Conservation (phyloP, 352 stramenopile species). For the Globisporangium mamillatum region DNA sequence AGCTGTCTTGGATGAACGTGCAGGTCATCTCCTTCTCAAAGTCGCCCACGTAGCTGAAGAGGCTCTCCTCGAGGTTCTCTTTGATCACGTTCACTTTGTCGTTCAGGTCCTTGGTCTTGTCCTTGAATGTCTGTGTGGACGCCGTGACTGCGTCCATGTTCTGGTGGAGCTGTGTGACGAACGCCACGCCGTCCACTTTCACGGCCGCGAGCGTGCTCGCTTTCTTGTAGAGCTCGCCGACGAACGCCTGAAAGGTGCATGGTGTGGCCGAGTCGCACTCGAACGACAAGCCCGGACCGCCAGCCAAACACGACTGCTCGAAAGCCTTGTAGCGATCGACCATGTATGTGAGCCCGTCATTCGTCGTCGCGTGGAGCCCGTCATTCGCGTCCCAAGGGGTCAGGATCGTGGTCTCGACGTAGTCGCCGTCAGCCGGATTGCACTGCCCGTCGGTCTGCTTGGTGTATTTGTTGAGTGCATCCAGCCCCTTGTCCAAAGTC, state of each 20-base stretch:
- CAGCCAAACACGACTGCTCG: background rate
- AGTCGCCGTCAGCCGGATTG: slow-evolving; percentile 18
- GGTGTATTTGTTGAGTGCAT: slow-evolving; percentile 31
- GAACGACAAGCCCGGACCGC: background rate
- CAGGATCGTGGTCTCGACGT: slow-evolving; percentile 28
- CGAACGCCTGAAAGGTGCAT: slow-evolving; percentile 18
- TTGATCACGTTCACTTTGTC: slow-evolving; percentile 43
- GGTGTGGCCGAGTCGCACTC: background rate
- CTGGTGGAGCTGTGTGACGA: slow-evolving; percentile 26
- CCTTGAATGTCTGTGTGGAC: slow-evolving; percentile 30
- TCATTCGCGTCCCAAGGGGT: slow-evolving; percentile 36
- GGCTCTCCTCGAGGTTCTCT: slow-evolving; percentile 29
- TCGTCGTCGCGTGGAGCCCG: background rate
- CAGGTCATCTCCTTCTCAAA: slow-evolving; percentile 67
- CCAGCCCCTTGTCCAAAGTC: background rate
- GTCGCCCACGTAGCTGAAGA: slow-evolving; percentile 54
- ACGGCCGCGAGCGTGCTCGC: slow-evolving; percentile 18
- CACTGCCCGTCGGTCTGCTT: slow-evolving; percentile 17
- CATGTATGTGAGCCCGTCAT: slow-evolving; percentile 20
- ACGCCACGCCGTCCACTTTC: slow-evolving; percentile 25
- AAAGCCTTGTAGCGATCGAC: slow-evolving; percentile 12
- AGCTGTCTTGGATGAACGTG: slow-evolving; percentile 51
- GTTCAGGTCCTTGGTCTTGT: slow-evolving; percentile 37
- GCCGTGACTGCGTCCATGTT: slow-evolving; percentile 30
- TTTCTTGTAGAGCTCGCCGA: slow-evolving; percentile 19